Evolutionary conservation across 2,329 filamentous ascomycete genomes (phyloP).

Genomic region (Colletotrichum godetiae): DNA sequence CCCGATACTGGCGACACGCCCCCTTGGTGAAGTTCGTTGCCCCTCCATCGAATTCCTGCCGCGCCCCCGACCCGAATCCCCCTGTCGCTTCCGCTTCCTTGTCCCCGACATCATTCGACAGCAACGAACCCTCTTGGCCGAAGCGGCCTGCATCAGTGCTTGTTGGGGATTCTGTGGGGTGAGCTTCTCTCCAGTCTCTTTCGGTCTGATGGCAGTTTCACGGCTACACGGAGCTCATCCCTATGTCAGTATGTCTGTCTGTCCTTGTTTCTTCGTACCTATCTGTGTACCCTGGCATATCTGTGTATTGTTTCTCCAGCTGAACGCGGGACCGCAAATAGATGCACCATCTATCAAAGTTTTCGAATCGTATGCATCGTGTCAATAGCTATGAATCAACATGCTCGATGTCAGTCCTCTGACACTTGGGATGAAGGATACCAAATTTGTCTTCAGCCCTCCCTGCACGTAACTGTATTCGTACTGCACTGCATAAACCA

Average conservation of each 20-base stretch:
- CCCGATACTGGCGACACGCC: neutral
- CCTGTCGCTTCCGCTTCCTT: constrained; percentile 19
- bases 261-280: constrained; percentile 5
- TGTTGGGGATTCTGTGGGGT: neutral
- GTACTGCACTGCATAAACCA: neutral
- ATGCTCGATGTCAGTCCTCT: neutral
- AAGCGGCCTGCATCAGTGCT: neutral
- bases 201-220: constrained; percentile 37
- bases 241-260: neutral
- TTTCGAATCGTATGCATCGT: neutral
- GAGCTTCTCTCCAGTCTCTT: neutral
- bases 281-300: neutral
- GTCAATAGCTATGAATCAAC: neutral
- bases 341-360: neutral
- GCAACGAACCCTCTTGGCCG: constrained; percentile 35
- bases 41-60: constrained; percentile 1
- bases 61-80: constrained; percentile 10
- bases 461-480: neutral
- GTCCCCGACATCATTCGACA: constrained; percentile 35
- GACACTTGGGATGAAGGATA: neutral
- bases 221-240: constrained; percentile 27
- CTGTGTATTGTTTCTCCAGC: neutral
- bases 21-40: neutral
- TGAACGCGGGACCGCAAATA: neutral
- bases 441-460: neutral